Evolutionary conservation across 208 protist species (phyloP).

Genomic region (Ichthyophonus hoferi): DNA sequence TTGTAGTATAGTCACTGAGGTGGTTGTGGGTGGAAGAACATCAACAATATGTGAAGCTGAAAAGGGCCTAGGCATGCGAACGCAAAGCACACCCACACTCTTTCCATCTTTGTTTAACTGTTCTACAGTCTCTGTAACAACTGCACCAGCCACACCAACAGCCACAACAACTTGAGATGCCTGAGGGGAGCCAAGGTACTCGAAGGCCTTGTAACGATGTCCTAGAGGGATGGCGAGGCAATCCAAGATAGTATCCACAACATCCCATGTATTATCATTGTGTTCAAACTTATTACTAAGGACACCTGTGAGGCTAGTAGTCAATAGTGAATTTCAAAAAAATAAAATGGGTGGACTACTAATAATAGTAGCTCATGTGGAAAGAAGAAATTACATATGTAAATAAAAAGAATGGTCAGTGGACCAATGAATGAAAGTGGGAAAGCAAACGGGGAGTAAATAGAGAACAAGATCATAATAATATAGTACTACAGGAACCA

Average conservation of each 20-base stretch:
- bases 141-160: neutral
- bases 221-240: neutral
- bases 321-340: neutral
- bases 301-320: neutral
- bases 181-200: conserved; percentile 8
- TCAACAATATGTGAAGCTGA: neutral
- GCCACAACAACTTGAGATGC: conserved; percentile 8
- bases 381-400: neutral
- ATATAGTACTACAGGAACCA: no score
- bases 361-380: neutral
- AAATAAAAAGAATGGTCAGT: neutral
- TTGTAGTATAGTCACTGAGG: neutral
- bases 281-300: neutral
- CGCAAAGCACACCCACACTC: neutral
- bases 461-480: no score
- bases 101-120: neutral
- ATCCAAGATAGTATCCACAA: neutral
- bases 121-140: neutral
- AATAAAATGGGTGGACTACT: neutral
- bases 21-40: neutral
- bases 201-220: conserved; percentile 6
- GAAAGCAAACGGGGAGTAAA: no score
- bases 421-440: neutral
- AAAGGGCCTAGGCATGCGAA: conserved; percentile 19
- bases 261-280: neutral